Conservation (phyloP, 306 rosid genomes). For the Aeschynomene evenia region DNA sequence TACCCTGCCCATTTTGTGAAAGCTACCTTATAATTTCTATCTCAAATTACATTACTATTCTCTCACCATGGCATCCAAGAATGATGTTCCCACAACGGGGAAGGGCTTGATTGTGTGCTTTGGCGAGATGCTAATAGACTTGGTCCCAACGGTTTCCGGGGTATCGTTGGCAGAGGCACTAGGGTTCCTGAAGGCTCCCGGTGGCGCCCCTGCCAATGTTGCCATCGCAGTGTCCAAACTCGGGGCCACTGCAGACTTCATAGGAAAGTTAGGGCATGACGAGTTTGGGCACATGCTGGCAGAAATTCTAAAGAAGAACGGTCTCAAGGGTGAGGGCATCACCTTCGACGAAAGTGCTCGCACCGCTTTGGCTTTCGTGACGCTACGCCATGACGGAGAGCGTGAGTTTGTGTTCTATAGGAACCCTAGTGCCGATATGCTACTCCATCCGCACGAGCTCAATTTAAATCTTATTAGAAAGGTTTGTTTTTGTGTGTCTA, state of each 20-base stretch:
- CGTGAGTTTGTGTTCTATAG: constrained; percentile 97
- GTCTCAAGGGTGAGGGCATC: constrained; percentile 58
- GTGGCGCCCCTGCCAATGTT: constrained; percentile 89
- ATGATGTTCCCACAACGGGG: constrained; percentile 40
- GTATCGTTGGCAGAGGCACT: constrained; percentile 83
- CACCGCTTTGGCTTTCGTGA: constrained; percentile 87
- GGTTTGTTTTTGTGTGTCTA: constrained; percentile 41
- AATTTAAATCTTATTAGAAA: constrained; percentile 81
- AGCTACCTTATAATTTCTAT: too few species aligned
- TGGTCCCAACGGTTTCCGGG: constrained; percentile 74
- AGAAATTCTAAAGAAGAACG: constrained; percentile 68
- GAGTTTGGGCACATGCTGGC: constrained; percentile 84
- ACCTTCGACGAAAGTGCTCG: constrained; percentile 73
- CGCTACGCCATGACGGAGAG: constrained; percentile 85
- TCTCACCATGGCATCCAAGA: too few species aligned
- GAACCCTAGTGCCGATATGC: constrained; percentile 95
- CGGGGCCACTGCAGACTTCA: constrained; percentile 68
- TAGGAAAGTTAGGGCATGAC: constrained; percentile 77
- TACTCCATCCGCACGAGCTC: constrained; percentile 71
- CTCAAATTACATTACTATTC: too few species aligned
- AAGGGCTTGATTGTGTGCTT: constrained; percentile 68
- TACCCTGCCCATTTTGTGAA: too few species aligned
- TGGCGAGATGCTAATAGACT: constrained; percentile 91
- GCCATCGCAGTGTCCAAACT: constrained; percentile 74
- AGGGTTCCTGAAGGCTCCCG: constrained; percentile 85